Percentiles rank a stretch among this genome's conserved stretches.
phyloP scores from a whole-genome alignment of 2,329 filamentous ascomycete species.

The Fusarium virguliforme region DNA sequence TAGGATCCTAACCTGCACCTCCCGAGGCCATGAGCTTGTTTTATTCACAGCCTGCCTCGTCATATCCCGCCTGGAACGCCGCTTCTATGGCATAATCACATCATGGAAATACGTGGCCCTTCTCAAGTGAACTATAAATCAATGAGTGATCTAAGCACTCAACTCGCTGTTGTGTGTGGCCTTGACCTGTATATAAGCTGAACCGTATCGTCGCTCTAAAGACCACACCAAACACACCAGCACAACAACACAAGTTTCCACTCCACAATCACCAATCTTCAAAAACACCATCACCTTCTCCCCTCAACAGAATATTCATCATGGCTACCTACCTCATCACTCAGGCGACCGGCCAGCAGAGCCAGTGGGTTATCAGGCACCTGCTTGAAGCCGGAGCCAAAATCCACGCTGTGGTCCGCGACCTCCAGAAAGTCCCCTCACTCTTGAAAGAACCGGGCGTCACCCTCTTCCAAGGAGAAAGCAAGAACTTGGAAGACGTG shows the following conservation, averaged over 20 bases:
- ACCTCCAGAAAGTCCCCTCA: constrained; percentile 51
- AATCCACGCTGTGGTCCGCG: constrained; percentile 57
- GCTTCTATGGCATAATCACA: not conserved
- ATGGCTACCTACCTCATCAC: constrained; percentile 57
- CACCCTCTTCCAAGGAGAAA: constrained; percentile 58
- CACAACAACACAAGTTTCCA: not conserved
- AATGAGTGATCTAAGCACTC: not conserved
- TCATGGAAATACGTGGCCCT: not conserved
- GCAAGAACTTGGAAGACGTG: constrained; percentile 53
- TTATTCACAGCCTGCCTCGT: not conserved
- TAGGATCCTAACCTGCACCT: not conserved
- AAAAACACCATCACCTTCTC: not conserved
- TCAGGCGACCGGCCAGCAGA: constrained; percentile 56
- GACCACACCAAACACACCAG: not conserved
- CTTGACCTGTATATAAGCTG: not conserved
- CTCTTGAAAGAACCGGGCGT: constrained; percentile 49
- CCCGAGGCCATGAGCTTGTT: not conserved
- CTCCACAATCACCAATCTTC: not conserved
- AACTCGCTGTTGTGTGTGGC: not conserved
- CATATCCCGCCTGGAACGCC: not conserved
- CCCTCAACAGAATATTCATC: not conserved
- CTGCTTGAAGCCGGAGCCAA: constrained; percentile 56
- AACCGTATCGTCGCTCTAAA: not conserved
- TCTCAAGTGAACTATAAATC: constrained; percentile 9
- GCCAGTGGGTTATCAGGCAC: constrained; percentile 52